Evolutionary conservation across 2,329 filamentous ascomycete species (phyloP).

Genomic region (Nigrospora oryzae): DNA sequence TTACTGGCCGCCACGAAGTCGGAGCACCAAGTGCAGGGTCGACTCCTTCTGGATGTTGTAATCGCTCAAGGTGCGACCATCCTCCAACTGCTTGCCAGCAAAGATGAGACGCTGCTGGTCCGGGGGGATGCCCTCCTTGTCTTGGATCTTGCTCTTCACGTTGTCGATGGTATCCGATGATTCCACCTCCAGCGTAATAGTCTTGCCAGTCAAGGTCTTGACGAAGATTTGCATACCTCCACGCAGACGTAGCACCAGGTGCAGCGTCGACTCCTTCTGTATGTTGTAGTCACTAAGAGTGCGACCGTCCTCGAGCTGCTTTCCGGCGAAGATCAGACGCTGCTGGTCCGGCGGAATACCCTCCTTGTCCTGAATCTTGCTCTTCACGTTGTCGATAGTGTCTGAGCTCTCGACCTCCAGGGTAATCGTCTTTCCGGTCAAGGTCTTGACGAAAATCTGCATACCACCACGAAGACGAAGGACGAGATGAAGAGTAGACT

Average conservation of each 20-base stretch:
- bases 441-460: slow-evolving; percentile 82
- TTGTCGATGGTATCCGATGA: slow-evolving; percentile 63
- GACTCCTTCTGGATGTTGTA: slow-evolving; percentile 84
- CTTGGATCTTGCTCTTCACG: slow-evolving; percentile 63
- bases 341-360: slow-evolving; percentile 94
- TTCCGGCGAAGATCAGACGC: slow-evolving; percentile 86
- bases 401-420: slow-evolving; percentile 83
- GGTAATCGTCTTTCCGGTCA: slow-evolving; percentile 91
- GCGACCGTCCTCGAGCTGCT: slow-evolving; percentile 87
- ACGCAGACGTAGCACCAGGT: slow-evolving; percentile 72
- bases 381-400: slow-evolving; percentile 91
- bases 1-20: slow-evolving; percentile 58
- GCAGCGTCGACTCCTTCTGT: slow-evolving; percentile 80
- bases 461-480: slow-evolving; percentile 84
- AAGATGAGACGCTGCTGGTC: slow-evolving; percentile 66
- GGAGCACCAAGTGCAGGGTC: slow-evolving; percentile 62
- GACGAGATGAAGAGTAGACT: slow-evolving; percentile 76
- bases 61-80: slow-evolving; percentile 73
- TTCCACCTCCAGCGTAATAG: slow-evolving; percentile 61
- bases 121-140: slow-evolving; percentile 64
- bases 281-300: slow-evolving; percentile 96
- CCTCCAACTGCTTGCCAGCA: slow-evolving; percentile 64
- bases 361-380: slow-evolving; percentile 89
- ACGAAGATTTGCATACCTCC: slow-evolving; percentile 74
- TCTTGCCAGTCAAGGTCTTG: slow-evolving; percentile 63